Evolutionary conservation across 2,329 filamentous ascomycete species (phyloP), one percentile per base, ranked within the genome.

Genomic region (Aspergillus niger): DNA sequence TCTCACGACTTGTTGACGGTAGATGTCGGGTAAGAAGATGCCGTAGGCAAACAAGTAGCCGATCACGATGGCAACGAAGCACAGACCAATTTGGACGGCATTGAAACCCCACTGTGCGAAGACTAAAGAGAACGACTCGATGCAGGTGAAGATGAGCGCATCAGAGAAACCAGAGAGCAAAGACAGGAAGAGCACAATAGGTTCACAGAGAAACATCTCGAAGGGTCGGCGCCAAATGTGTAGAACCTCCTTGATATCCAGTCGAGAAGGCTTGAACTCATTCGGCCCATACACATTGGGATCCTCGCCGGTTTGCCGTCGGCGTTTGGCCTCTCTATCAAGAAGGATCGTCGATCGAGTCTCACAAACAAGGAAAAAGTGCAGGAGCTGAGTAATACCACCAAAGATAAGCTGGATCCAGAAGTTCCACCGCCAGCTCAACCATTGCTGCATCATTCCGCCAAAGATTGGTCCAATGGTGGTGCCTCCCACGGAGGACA

Each of bases 401-500:
- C 85, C 85, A 43, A 86, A 79, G 48, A 86, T 84, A 48, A 88
- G 76, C 64, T 87, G 84, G 44, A 86, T 81, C 84, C 85, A 88
- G 68, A 88, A 86, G 58, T 84, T 86, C 89, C 89, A 92, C 66
- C 68, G 63, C 83, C 79, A 59, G 77, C 72, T 55, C 77, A 84
- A n/a, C 79, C 82, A 60, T 48, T 86, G 75, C 70, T 83, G 82
- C 8, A 83, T 77, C 39, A 86, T 79, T 1, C 82, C 81, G 8
- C 83, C 84, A 13, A 86, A 76, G 2, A 83, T 79, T 0, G 83
- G 82, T 0, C 83, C 83, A 1, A 82, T 80, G 3, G 91, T 86
- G 0, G 89, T 91, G 8, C 90, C 90, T 8, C 87, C 89, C 10
- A 93, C 90, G 0, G 90, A 92, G 0, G 90, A 91, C 66, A 92